Evolutionary conservation across 257 asterid species (phyloP).

Genomic region (Salvia hispanica): DNA sequence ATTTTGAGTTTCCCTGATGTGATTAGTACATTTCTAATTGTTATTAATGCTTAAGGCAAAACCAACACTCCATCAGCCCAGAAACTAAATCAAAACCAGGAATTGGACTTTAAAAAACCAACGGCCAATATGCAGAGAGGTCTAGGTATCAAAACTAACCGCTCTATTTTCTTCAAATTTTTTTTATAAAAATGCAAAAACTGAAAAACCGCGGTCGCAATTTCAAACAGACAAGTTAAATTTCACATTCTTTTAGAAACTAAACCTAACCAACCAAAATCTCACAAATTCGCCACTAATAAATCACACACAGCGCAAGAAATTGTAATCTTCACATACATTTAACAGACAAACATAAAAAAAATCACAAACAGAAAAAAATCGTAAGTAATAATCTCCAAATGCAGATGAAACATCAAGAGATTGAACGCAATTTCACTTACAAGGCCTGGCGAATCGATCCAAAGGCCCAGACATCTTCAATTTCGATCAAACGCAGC

Average conservation of each 20-base stretch:
- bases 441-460: slow-evolving; percentile 86
- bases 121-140: too few relatives aligned
- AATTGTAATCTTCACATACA: slow-evolving; percentile 11
- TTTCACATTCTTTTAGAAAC: slow-evolving; percentile 5
- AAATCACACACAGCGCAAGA: slow-evolving; percentile 25
- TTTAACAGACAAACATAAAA: slow-evolving; percentile 13
- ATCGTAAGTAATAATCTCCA: slow-evolving; percentile 2
- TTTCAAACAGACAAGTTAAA: slow-evolving; percentile 17
- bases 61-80: neutral
- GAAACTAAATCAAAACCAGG: slow-evolving; percentile 18
- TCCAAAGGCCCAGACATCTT: slow-evolving; percentile 93
- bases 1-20: slow-evolving; percentile 20
- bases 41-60: slow-evolving; percentile 1
- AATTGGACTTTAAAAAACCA: neutral
- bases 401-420: slow-evolving; percentile 32
- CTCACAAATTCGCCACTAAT: neutral
- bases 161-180: too few relatives aligned
- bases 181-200: neutral
- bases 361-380: neutral
- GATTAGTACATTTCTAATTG: slow-evolving; percentile 4
- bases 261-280: slow-evolving; percentile 5
- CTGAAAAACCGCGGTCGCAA: slow-evolving; percentile 5
- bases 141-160: too few relatives aligned
- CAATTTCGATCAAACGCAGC: slow-evolving; percentile 29
- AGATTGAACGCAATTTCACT: slow-evolving; percentile 37